phyloP scores from a whole-genome alignment of 2,329 filamentous ascomycete genomes.

The Meredithiella fracta region DNA sequence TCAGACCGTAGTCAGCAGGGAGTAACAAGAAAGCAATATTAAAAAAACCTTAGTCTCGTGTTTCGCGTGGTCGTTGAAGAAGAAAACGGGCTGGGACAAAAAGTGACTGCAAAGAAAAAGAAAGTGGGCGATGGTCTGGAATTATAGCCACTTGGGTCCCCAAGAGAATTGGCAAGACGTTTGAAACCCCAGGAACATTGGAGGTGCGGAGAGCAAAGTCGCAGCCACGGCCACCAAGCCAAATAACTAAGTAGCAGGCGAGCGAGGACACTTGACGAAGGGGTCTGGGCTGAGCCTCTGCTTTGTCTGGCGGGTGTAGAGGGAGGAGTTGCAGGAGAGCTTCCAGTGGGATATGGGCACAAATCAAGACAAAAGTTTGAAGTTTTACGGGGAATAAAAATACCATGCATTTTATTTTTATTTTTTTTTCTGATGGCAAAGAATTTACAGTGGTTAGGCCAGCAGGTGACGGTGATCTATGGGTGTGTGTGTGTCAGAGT shows the following conservation, averaged over 20 bases:
- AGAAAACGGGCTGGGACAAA: background rate
- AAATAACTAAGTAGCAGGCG: background rate
- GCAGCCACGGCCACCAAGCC: background rate
- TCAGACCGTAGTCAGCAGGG: no score
- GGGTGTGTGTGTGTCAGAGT: background rate
- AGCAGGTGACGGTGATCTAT: background rate
- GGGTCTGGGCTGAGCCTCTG: background rate
- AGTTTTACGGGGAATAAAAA: background rate
- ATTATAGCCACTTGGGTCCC: constrained; percentile 7
- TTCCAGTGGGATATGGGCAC: no score
- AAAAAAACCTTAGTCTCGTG: background rate
- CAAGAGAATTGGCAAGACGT: background rate
- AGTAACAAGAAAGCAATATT: background rate
- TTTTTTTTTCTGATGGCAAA: background rate
- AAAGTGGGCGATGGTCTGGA: constrained; percentile 6
- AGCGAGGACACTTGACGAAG: background rate
- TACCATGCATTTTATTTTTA: background rate
- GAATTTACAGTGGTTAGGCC: no score
- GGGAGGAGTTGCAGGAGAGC: no score
- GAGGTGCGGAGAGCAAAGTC: background rate
- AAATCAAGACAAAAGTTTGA: no score
- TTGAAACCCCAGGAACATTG: background rate
- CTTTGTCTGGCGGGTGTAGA: background rate
- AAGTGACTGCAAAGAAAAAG: constrained; percentile 3
- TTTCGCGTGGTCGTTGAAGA: background rate